These are phyloP conservation scores for Hydrangea macrophylla DNA, from an alignment of 148 eudicot species.

Conservation along the genomic window DNA sequence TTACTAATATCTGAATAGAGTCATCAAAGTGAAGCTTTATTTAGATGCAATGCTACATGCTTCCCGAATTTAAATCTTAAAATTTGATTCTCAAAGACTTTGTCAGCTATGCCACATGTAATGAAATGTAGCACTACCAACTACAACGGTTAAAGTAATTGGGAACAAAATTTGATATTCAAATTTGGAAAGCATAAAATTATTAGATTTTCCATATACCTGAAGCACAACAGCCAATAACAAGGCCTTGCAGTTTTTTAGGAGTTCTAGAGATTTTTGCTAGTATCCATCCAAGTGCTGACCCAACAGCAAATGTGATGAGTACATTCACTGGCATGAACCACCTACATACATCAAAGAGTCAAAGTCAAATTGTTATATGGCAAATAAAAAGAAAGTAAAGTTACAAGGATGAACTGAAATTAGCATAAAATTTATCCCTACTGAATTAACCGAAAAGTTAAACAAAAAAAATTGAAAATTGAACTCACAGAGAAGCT, in stretches of 20 bases:
- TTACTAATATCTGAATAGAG: no score
- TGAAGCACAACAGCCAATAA: conserved; percentile 58
- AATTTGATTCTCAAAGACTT: no score
- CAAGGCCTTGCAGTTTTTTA: conserved; percentile 45
- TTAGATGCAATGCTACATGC: no score
- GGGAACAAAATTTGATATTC: no score
- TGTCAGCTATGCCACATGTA: no score
- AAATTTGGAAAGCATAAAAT: no score
- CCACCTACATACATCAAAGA: conserved; percentile 62
- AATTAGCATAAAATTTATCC: neutral
- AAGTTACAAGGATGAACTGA: no score
- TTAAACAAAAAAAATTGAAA: neutral
- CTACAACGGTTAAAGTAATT: no score
- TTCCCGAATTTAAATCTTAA: no score
- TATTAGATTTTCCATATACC: conserved; percentile 26
- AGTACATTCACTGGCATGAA: conserved; percentile 65
- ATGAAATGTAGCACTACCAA: no score
- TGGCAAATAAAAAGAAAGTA: neutral
- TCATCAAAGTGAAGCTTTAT: no score
- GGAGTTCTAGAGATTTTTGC: conserved; percentile 47
- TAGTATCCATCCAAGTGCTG: conserved; percentile 56
- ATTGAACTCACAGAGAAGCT: conserved; percentile 36
- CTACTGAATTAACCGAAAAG: neutral
- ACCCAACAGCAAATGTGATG: conserved; percentile 56
- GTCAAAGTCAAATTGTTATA: neutral